Conservation (phyloP, 2,329 filamentous ascomycete species). For the Fusarium sp. region DNA sequence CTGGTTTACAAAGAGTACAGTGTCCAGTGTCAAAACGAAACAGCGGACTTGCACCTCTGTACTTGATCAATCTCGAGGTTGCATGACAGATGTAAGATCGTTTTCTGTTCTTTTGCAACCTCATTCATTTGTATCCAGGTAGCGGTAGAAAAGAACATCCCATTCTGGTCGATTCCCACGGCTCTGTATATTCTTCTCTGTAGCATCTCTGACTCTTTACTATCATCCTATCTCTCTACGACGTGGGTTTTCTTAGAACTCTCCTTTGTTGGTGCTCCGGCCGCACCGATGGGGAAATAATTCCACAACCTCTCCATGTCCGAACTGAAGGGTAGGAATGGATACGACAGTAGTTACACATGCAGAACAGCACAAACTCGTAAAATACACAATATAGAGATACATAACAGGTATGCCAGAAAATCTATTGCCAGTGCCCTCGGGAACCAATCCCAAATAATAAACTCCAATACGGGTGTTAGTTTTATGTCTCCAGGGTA, state of each 20-base stretch:
- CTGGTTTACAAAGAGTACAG: background rate
- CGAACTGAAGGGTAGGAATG: background rate
- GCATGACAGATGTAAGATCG: background rate
- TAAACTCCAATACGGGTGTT: background rate
- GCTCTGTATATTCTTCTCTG: background rate
- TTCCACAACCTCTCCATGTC: background rate
- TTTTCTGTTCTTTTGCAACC: background rate
- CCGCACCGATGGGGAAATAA: background rate
- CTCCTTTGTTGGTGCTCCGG: background rate
- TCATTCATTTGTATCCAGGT: background rate
- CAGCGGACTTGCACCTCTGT: no score
- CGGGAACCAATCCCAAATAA: background rate
- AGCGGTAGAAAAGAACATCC: background rate
- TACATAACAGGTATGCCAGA: background rate
- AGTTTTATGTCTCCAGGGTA: background rate
- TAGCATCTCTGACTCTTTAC: background rate
- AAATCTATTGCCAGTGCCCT: background rate
- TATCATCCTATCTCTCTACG: background rate
- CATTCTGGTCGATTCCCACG: background rate
- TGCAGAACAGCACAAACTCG: background rate
- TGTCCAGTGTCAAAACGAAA: background rate
- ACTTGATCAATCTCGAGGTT: background rate
- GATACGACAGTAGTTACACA: background rate
- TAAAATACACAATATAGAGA: background rate
- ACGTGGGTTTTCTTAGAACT: background rate